Percentiles rank a stretch among this genome's conserved stretches.
phyloP scores from a whole-genome alignment of 148 eudicot species.

The Diospyros lotus region DNA sequence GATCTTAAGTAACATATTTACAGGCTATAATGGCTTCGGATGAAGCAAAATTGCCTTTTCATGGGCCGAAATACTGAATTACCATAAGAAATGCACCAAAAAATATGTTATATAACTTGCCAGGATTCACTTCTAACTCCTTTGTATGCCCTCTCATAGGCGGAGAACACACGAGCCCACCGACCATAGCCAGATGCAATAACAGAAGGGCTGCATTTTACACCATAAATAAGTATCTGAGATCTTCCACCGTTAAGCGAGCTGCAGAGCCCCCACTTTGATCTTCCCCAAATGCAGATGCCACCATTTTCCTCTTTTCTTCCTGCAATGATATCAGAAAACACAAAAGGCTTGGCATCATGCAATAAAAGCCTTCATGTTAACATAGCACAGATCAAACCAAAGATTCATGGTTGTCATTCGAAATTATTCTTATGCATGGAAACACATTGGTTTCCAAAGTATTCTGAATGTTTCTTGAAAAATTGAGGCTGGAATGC shows the following conservation, averaged over 20 bases:
- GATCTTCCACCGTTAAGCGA: slow-evolving; percentile 78
- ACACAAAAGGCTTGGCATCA: background rate
- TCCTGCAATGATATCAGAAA: slow-evolving; percentile 47
- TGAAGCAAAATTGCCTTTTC: slow-evolving; percentile 11
- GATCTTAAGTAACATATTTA: background rate
- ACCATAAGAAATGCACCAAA: background rate
- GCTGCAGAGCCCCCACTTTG: slow-evolving; percentile 57
- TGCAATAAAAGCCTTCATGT: background rate
- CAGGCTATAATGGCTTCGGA: background rate
- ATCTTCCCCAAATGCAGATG: slow-evolving; percentile 97
- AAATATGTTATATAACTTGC: too few species aligned
- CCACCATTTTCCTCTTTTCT: slow-evolving; percentile 97
- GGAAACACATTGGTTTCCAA: too few species aligned
- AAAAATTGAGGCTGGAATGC: too few species aligned
- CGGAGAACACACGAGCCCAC: background rate
- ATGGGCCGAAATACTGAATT: background rate
- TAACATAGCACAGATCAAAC: too few species aligned
- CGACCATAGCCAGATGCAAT: background rate
- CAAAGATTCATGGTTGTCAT: too few species aligned
- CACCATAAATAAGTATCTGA: slow-evolving; percentile 59
- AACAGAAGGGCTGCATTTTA: background rate
- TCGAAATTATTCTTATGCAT: too few species aligned
- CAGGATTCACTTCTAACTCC: background rate
- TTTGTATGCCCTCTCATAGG: background rate
- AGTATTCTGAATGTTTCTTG: too few species aligned